Evolutionary conservation across 2,329 filamentous ascomycete genomes (phyloP), one percentile per base, ranked within the genome.

Genomic region (Talaromyces pinophilus): DNA sequence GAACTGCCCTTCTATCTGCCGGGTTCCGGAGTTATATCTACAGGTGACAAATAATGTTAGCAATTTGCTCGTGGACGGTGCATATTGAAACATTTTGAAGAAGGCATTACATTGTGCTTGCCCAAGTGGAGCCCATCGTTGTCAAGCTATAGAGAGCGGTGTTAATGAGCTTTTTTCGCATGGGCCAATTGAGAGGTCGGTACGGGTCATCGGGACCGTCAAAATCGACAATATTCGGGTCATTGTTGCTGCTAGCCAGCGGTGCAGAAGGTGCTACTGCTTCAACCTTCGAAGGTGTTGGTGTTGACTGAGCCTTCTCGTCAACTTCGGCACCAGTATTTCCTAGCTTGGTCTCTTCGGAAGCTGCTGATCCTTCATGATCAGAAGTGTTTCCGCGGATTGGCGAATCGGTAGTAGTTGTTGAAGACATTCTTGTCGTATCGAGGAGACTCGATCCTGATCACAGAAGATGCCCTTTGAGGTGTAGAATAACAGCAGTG

Each of bases 181-280:
- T 63, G 2, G 35, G 50, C 61, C 48, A 63, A 15, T 63, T 63
- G 25, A 63, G 33, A 30, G 50, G 48, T 35, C 48, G 38, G 3
- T 55, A 22, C 1, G 22, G 61, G 61, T 63, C 61, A 46, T 63
- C 46, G 22, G 61, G 61, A 11, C 61, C 48, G 10, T 61, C 59
- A 15, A 65, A 65, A 33, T 55, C 63, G 35, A 54, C 59, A 30
- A 60, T 65, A 40, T 62, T 62, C 5, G 28, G 17, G n/a, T 62
- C 59, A 5, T 38, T 38, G n/a, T 50, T 11, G 42, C 3, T 54
- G n/a, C 28, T 10, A 35, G 30, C 11, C n/a, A 38, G 8, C 4
- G 52, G 30, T 5, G 17, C 52, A 55, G 52, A 19, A 35, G 52
- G 7, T 2, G 52, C 28, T 33, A 19, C n/a, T 35, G 8, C 15